A percentile compares a stretch with the other conserved stretches of the same genome.
Conservation (phyloP, 2,329 filamentous ascomycete species). For the Lasiodiplodia theobromae region DNA sequence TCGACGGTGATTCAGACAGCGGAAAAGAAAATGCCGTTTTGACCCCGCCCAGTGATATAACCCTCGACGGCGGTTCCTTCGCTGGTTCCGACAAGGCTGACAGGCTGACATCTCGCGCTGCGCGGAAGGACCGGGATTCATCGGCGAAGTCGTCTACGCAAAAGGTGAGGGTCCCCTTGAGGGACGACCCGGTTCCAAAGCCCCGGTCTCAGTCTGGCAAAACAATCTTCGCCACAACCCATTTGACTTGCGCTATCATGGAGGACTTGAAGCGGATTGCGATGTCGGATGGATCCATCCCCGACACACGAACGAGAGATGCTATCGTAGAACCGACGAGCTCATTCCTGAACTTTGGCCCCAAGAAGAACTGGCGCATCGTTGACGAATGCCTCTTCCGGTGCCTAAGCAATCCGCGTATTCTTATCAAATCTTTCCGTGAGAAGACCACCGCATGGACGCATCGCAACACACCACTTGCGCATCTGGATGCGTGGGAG, state of each 20-base stretch:
- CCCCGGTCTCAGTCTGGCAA: not conserved
- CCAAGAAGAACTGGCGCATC: slow-evolving; percentile 12
- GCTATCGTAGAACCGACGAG: slow-evolving; percentile 9
- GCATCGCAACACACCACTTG: not conserved
- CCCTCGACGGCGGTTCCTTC: not conserved
- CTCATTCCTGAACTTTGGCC: not conserved
- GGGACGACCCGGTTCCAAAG: not conserved
- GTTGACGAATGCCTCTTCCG: slow-evolving; percentile 22
- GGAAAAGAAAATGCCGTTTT: not conserved
- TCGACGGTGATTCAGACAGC: slow-evolving; percentile 13
- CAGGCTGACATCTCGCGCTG: not conserved
- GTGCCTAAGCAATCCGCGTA: slow-evolving; percentile 21
- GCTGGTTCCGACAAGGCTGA: not conserved
- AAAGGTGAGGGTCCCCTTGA: slow-evolving; percentile 2
- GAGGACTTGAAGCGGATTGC: slow-evolving; percentile 40
- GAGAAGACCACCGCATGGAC: slow-evolving; percentile 13
- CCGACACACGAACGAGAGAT: slow-evolving; percentile 19
- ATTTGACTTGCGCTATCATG: slow-evolving; percentile 40
- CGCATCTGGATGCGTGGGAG: slow-evolving; percentile 39
- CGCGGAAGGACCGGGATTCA: not conserved
- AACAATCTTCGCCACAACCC: slow-evolving; percentile 33
- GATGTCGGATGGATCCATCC: slow-evolving; percentile 26
- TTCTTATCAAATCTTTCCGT: slow-evolving; percentile 21
- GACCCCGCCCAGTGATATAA: not conserved
- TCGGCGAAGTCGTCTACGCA: not conserved